Percentiles rank a stretch among this genome's conserved stretches.
These are phyloP conservation scores for Diplotaxis tenuifolia DNA, from an alignment of 345 rosid genomes.

Conservation along the genomic window DNA sequence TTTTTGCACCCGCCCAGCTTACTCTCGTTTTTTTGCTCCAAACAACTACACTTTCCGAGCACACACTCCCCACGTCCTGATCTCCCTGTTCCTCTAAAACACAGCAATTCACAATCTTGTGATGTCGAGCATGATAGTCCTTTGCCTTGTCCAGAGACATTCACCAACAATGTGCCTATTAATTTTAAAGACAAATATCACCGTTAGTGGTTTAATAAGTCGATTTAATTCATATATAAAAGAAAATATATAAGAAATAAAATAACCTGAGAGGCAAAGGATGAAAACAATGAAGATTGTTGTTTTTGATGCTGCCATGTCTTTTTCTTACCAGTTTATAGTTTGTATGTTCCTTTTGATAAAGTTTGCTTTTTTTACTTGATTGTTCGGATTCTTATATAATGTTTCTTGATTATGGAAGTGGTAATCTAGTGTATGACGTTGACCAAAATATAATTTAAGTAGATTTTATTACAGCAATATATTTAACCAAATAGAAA, in stretches of 20 bases:
- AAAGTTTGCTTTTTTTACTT: not conserved
- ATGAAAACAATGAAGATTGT: not conserved
- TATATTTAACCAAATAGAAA: too few species aligned
- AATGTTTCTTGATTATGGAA: not conserved
- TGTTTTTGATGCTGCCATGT: not conserved
- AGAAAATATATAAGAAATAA: not conserved
- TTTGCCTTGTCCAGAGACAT: not conserved
- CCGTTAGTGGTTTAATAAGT: too few species aligned
- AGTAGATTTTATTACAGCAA: too few species aligned
- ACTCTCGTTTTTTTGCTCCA: not conserved
- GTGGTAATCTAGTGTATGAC: not conserved
- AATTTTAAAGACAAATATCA: not conserved
- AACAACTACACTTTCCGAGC: not conserved
- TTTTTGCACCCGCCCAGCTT: not conserved
- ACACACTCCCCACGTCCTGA: not conserved
- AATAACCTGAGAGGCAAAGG: not conserved
- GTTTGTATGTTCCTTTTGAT: not conserved
- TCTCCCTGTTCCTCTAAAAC: not conserved
- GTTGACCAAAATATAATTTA: too few species aligned
- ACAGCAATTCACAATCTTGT: not conserved
- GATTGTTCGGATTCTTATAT: not conserved
- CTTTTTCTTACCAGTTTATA: not conserved
- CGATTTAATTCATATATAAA: not conserved
- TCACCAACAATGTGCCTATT: conserved; percentile 8
- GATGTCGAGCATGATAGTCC: not conserved